phyloP scores from a whole-genome alignment of 1,284 basidiomycete genomes.

The Ganoderma sinense region DNA sequence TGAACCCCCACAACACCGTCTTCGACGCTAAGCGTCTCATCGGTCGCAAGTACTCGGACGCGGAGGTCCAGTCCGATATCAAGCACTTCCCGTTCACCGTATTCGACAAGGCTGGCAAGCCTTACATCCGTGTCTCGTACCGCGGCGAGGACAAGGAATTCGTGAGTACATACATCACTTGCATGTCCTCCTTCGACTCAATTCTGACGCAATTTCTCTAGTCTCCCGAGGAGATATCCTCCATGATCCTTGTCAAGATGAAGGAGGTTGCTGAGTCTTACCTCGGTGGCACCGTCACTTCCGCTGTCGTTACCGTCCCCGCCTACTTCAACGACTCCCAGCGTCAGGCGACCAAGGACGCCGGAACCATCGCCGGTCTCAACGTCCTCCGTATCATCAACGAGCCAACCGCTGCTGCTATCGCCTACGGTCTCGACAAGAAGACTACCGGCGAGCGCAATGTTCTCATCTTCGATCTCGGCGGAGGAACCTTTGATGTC shows the following conservation, averaged over 20 bases:
- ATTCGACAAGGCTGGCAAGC: constrained; percentile 85
- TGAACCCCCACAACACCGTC: constrained; percentile 96
- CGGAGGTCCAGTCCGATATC: constrained; percentile 93
- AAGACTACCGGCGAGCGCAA: constrained; percentile 90
- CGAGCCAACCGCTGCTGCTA: constrained; percentile 95
- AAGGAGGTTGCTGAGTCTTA: constrained; percentile 98
- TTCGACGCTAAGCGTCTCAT: constrained; percentile 97
- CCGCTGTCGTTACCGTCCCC: constrained; percentile 95
- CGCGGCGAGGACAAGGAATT: constrained; percentile 94
- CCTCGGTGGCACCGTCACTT: constrained; percentile 83
- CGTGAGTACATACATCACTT: constrained; percentile 55
- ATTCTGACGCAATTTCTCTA: constrained; percentile 38
- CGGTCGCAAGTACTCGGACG: constrained; percentile 85
- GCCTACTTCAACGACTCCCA: constrained; percentile 99
- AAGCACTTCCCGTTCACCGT: constrained; percentile 97
- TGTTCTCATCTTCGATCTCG: constrained; percentile 97
- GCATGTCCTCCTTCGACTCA: constrained; percentile 3
- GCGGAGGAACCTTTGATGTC: constrained; percentile 99
- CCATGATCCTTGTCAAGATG: constrained; percentile 98
- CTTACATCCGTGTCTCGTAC: constrained; percentile 90
- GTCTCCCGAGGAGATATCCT: constrained; percentile 97
- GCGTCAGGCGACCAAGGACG: constrained; percentile 95
- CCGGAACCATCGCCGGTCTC: constrained; percentile 88
- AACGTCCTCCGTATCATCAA: constrained; percentile 98
- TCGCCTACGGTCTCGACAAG: constrained; percentile 95